Evolutionary conservation across 257 asterid species (phyloP).

Genomic region (Ocimum tenuiflorum): DNA sequence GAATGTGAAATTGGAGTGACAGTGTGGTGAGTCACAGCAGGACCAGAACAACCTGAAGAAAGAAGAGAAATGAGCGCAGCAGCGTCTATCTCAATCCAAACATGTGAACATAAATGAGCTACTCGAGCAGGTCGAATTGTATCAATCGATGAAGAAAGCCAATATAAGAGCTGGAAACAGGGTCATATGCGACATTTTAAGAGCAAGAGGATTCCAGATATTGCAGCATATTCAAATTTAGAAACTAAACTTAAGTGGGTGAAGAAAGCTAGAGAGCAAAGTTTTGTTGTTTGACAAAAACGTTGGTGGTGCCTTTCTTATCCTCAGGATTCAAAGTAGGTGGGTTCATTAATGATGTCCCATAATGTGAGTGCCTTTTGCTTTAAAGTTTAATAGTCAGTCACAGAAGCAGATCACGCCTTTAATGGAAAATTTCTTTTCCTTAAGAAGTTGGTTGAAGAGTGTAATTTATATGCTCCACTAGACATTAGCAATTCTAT

Average conservation of each 20-base stretch:
- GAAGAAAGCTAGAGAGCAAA: slow-evolving; percentile 73
- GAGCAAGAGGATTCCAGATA: slow-evolving; percentile 78
- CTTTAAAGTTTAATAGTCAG: neutral
- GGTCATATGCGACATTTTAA: slow-evolving; percentile 69
- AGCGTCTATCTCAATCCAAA: no score
- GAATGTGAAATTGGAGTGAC: no score
- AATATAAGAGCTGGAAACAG: slow-evolving; percentile 60
- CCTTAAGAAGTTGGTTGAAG: slow-evolving; percentile 8
- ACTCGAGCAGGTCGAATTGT: slow-evolving; percentile 65
- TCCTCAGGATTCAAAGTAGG: neutral
- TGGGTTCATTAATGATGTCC: neutral
- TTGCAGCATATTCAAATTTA: slow-evolving; percentile 71
- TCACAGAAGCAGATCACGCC: neutral
- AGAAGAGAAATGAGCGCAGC: no score
- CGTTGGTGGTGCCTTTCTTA: slow-evolving; percentile 17
- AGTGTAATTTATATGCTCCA: neutral
- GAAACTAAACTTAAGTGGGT: slow-evolving; percentile 83
- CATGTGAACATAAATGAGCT: no score
- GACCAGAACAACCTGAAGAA: no score
- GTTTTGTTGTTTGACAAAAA: slow-evolving; percentile 42
- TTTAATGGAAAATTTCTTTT: no score
- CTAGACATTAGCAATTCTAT: neutral
- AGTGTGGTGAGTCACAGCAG: no score
- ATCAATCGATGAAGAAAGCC: slow-evolving; percentile 57
- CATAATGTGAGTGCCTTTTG: neutral